Evolutionary conservation across 768 basidiomycete species (phyloP).

Genomic region (Russula olivacea): DNA sequence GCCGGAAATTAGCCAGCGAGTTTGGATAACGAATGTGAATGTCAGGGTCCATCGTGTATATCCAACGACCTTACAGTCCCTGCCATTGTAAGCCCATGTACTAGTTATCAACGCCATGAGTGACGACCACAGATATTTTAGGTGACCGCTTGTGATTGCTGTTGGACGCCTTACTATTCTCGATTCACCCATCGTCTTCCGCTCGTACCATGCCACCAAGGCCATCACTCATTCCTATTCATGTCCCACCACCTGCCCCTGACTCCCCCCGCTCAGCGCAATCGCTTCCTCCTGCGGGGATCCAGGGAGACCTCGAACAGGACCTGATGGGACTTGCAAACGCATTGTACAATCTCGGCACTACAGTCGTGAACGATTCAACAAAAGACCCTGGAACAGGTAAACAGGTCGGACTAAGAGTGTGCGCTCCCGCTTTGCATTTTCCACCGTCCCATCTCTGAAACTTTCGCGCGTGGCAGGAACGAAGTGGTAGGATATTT

Average conservation of each 20-base stretch:
- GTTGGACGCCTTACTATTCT: background rate
- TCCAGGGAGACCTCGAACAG: constrained; percentile 69
- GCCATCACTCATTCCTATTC: constrained; percentile 7
- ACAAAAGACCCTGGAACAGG: constrained; percentile 62
- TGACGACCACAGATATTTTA: too few species aligned
- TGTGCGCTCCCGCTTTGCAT: constrained; percentile 41
- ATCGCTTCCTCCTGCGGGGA: constrained; percentile 62
- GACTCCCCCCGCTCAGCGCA: constrained; percentile 68
- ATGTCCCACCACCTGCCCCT: constrained; percentile 37
- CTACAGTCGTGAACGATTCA: constrained; percentile 77
- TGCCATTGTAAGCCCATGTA: too few species aligned
- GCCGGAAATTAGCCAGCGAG: too few species aligned
- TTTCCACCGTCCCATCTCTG: background rate
- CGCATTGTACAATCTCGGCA: constrained; percentile 73
- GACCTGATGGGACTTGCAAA: constrained; percentile 73
- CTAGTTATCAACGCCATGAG: too few species aligned
- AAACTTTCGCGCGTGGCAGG: constrained; percentile 34
- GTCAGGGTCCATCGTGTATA: too few species aligned
- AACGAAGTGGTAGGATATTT: constrained; percentile 73
- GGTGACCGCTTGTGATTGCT: too few species aligned
- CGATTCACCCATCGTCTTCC: background rate
- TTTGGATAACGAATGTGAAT: too few species aligned
- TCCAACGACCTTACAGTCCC: too few species aligned
- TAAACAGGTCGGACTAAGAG: constrained; percentile 72
- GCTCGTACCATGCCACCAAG: constrained; percentile 20